phyloP scores from a whole-genome alignment of 2,329 filamentous ascomycete species.

The Scytalidium lignicola region DNA sequence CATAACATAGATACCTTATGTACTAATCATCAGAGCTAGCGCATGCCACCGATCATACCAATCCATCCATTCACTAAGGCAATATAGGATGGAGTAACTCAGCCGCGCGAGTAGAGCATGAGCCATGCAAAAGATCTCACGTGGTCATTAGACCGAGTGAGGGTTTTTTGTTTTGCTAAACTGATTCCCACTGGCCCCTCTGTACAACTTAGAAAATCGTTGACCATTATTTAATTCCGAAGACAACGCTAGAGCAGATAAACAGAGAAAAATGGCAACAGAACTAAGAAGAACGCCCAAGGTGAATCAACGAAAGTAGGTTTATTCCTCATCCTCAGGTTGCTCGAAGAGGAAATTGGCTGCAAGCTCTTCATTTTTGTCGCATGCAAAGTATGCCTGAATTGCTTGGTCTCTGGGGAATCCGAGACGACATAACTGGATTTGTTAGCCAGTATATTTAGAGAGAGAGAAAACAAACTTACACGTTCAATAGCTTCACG shows the following conservation, averaged over 20 bases:
- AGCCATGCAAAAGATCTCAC: not conserved
- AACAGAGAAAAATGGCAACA: not conserved
- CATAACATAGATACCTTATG: not conserved
- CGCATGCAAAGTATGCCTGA: constrained; percentile 97
- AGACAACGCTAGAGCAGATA: not conserved
- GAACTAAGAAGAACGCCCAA: not conserved
- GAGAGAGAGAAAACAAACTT: constrained; percentile 33
- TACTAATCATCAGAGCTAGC: not conserved
- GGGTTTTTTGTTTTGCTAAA: not conserved
- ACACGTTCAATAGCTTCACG: constrained; percentile 94
- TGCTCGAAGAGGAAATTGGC: constrained; percentile 98
- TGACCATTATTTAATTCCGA: not conserved
- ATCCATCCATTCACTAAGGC: not conserved
- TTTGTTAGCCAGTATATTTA: constrained; percentile 9
- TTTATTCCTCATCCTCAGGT: constrained; percentile 74
- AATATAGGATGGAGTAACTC: not conserved
- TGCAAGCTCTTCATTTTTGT: constrained; percentile 98
- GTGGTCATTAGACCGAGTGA: not conserved
- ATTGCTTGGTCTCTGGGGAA: constrained; percentile 92
- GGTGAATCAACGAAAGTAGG: not conserved
- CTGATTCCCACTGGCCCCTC: not conserved
- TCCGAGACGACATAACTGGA: constrained; percentile 80
- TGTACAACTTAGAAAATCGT: not conserved
- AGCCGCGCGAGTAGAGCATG: not conserved
- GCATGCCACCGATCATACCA: not conserved